These are phyloP conservation scores for Phalaenopsis hybrid DNA, from an alignment of 116 monocot genomes.

Conservation along the genomic window DNA sequence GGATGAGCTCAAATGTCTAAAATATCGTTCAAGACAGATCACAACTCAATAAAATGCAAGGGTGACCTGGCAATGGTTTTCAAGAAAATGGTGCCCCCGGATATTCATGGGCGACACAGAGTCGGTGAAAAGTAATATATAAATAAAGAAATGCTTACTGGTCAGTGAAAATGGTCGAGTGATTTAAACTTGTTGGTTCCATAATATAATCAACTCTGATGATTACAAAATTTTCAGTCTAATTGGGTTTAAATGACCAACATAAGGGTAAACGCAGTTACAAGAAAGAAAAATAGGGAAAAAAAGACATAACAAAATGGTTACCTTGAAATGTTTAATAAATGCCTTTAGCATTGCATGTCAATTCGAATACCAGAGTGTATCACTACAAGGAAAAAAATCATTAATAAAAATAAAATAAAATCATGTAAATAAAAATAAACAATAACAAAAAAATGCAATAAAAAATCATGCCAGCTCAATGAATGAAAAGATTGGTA, in stretches of 20 bases:
- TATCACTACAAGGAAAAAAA: neutral
- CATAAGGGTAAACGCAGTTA: neutral
- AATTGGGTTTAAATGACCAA: neutral
- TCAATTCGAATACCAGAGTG: constrained; percentile 1
- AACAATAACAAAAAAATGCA: neutral
- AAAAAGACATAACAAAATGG: neutral
- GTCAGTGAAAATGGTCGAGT: neutral
- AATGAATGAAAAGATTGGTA: neutral
- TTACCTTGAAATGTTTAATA: constrained; percentile 1
- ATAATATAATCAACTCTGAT: neutral
- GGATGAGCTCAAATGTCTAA: neutral
- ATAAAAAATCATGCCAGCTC: neutral
- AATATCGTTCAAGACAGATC: neutral
- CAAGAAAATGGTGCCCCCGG: neutral
- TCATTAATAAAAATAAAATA: neutral
- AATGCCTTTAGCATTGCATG: constrained; percentile 8
- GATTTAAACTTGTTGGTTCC: neutral
- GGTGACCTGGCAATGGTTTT: neutral
- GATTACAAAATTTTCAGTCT: neutral
- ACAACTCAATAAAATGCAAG: neutral
- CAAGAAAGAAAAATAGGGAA: neutral
- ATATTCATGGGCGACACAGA: neutral
- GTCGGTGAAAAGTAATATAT: neutral
- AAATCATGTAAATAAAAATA: neutral
- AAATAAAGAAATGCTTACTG: neutral